Evolutionary conservation across 2,329 filamentous ascomycete genomes (phyloP).

Genomic region (Fusarium sp.): DNA sequence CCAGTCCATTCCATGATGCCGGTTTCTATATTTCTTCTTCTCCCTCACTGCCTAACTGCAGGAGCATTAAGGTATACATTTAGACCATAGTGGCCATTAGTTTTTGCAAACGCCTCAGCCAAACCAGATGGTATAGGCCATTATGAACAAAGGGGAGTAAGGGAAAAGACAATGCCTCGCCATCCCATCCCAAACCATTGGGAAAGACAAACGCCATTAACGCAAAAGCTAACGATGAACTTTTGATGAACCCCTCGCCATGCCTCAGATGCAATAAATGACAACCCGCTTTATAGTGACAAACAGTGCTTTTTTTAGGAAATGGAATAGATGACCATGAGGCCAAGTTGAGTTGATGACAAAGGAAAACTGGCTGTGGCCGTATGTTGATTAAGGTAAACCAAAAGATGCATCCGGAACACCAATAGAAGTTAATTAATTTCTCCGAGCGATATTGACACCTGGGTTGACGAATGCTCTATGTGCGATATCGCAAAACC

Average conservation of each 20-base stretch:
- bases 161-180: slow-evolving; percentile 41
- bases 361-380: slow-evolving; percentile 39
- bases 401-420: neutral
- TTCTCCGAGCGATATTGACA: slow-evolving; percentile 57
- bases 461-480: slow-evolving; percentile 69
- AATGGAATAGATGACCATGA: slow-evolving; percentile 18
- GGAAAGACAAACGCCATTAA: slow-evolving; percentile 45
- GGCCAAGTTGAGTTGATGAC: slow-evolving; percentile 27
- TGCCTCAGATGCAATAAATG: slow-evolving; percentile 47
- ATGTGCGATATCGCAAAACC: slow-evolving; percentile 75
- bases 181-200: slow-evolving; percentile 15
- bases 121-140: slow-evolving; percentile 32
- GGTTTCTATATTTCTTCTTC: slow-evolving; percentile 31
- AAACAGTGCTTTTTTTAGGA: slow-evolving; percentile 39
- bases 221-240: slow-evolving; percentile 39
- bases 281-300: slow-evolving; percentile 33
- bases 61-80: slow-evolving; percentile 48
- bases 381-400: neutral
- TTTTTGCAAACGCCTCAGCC: slow-evolving; percentile 44
- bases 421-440: slow-evolving; percentile 21
- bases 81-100: slow-evolving; percentile 40
- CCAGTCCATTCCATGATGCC: slow-evolving; percentile 24
- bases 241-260: slow-evolving; percentile 51
- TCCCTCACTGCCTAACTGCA: slow-evolving; percentile 42
- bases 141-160: slow-evolving; percentile 36